Evolutionary conservation across 1,284 basidiomycete genomes (phyloP).

Genomic region (Ceratobasidium sp.): DNA sequence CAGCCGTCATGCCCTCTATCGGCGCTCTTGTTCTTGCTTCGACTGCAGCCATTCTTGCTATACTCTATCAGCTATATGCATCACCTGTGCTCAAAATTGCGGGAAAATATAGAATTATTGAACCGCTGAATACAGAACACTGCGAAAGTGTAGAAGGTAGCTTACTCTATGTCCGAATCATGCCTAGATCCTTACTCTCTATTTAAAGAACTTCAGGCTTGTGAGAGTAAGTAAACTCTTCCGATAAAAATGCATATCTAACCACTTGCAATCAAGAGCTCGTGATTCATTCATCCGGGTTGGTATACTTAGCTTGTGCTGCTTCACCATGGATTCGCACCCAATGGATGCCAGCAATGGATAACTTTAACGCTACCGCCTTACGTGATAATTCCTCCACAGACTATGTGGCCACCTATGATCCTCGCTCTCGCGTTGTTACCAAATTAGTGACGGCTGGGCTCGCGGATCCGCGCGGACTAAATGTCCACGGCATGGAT

Average conservation of each 20-base stretch:
- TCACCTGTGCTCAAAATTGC: conserved; percentile 15
- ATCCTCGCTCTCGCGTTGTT: conserved; percentile 58
- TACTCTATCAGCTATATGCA: conserved; percentile 19
- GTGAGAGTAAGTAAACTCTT: conserved; percentile 64
- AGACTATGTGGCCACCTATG: conserved; percentile 73
- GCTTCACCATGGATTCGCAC: conserved; percentile 7
- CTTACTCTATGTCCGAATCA: not conserved
- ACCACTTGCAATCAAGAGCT: conserved; percentile 19
- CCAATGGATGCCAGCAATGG: conserved; percentile 23
- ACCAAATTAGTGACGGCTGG: conserved; percentile 61
- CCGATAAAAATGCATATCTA: conserved; percentile 8
- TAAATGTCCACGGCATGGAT: conserved; percentile 78
- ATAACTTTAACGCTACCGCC: conserved; percentile 18
- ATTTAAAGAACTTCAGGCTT: conserved; percentile 63
- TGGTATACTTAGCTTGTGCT: conserved; percentile 30
- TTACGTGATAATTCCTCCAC: not conserved
- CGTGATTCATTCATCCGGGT: conserved; percentile 27
- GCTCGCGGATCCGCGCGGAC: conserved; percentile 57
- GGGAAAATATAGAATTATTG: conserved; percentile 14
- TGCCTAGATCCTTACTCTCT: not conserved
- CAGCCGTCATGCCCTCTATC: conserved; percentile 23
- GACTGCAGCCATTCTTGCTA: not conserved
- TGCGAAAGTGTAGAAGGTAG: conserved; percentile 27
- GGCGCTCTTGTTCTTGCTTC: not conserved
- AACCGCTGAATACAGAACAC: conserved; percentile 28